These are phyloP conservation scores for Barnettozyma sucrosica DNA, from an alignment of 805 yeast genomes.

Conservation along the genomic window DNA sequence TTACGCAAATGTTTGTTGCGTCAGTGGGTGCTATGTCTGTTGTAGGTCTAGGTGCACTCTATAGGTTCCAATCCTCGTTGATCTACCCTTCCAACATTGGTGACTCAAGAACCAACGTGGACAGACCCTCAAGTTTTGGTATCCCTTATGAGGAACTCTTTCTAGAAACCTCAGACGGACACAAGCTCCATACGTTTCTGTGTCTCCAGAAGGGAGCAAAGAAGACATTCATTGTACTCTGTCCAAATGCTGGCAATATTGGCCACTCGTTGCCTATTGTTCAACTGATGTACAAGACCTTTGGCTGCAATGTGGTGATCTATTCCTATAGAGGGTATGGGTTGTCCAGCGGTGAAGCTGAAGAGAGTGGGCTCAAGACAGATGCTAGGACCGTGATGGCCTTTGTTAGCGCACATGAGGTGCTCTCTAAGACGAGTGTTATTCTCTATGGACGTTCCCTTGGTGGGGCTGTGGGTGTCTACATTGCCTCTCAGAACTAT, in stretches of 20 bases:
- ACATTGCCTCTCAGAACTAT: constrained; percentile 60
- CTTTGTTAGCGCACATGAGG: constrained; percentile 48
- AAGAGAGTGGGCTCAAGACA: constrained; percentile 70
- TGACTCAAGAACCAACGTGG: constrained; percentile 64
- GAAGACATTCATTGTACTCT: constrained; percentile 70
- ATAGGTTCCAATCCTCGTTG: constrained; percentile 55
- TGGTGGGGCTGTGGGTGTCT: constrained; percentile 93
- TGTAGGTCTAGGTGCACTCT: constrained; percentile 45
- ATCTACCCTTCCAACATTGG: constrained; percentile 84
- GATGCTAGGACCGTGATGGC: constrained; percentile 75
- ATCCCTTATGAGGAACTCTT: constrained; percentile 59
- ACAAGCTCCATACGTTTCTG: constrained; percentile 56
- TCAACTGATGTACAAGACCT: constrained; percentile 51
- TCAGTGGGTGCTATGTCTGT: constrained; percentile 41
- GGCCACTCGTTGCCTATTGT: constrained; percentile 87
- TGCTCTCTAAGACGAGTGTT: constrained; percentile 46
- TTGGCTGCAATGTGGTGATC: constrained; percentile 72
- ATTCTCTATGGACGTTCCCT: constrained; percentile 82
- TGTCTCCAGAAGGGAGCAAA: constrained; percentile 50
- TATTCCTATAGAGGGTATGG: constrained; percentile 94
- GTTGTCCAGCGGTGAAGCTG: constrained; percentile 64
- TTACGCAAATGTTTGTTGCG: constrained; percentile 33
- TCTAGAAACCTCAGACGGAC: constrained; percentile 66
- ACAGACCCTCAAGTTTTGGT: constrained; percentile 67
- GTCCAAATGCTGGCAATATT: constrained; percentile 95